phyloP scores from a whole-genome alignment of 371 early-diverging fungal species.

The Phascolomyces articulosus region DNA sequence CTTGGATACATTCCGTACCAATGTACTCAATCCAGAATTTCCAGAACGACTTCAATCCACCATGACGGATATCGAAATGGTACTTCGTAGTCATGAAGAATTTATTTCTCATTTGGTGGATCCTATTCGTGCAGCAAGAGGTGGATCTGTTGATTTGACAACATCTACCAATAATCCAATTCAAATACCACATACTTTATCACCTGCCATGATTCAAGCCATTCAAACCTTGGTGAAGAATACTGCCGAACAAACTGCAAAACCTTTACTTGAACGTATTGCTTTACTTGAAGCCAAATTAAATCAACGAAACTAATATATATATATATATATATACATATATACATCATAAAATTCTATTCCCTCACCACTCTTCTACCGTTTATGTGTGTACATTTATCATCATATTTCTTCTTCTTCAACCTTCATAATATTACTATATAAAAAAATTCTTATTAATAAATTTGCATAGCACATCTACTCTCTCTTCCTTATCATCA shows the following conservation, averaged over 20 bases:
- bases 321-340: neutral
- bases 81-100: constrained; percentile 11
- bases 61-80: constrained; percentile 4
- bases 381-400: no score
- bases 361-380: no score
- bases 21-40: constrained; percentile 15
- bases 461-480: no score
- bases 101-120: constrained; percentile 19
- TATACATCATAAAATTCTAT: no score
- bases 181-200: neutral
- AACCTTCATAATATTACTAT: no score
- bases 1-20: constrained; percentile 18
- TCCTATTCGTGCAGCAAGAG: constrained; percentile 14
- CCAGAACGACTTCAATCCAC: constrained; percentile 9
- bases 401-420: no score
- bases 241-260: constrained; percentile 8
- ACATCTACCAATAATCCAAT: no score
- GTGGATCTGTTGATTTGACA: neutral
- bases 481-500: no score
- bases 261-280: constrained; percentile 7
- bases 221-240: constrained; percentile 10
- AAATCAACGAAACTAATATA: neutral
- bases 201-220: constrained; percentile 15
- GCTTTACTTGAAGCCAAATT: constrained; percentile 3
- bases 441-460: no score